These are phyloP conservation scores for Cardiosporidium cionae DNA, from an alignment of 169 alveolate genomes.

Conservation along the genomic window DNA sequence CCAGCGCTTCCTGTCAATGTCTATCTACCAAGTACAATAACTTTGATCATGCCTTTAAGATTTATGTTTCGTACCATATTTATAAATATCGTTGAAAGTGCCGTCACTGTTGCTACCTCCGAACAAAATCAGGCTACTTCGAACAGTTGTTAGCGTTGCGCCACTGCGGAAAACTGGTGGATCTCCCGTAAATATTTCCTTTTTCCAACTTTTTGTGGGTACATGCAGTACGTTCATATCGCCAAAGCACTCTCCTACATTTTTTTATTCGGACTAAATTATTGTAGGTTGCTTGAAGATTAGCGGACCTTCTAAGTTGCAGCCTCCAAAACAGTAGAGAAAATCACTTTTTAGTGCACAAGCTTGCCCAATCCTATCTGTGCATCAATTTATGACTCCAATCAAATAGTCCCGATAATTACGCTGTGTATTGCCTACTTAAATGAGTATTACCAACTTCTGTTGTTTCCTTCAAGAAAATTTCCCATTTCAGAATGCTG, in stretches of 20 bases:
- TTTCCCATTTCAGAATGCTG: too few species aligned
- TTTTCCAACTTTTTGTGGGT: constrained; percentile 24
- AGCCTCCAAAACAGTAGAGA: constrained; percentile 26
- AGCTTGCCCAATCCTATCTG: constrained; percentile 26
- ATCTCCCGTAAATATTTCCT: constrained; percentile 15
- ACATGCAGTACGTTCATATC: constrained; percentile 24
- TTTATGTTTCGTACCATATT: constrained; percentile 18
- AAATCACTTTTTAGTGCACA: constrained; percentile 10
- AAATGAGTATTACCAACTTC: too few species aligned
- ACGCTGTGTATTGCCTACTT: too few species aligned
- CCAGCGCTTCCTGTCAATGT: neutral
- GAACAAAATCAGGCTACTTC: constrained; percentile 17
- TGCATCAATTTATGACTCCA: too few species aligned
- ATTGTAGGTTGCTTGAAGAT: neutral
- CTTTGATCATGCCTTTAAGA: neutral
- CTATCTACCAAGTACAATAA: neutral
- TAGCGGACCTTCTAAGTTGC: constrained; percentile 16
- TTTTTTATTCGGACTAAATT: neutral
- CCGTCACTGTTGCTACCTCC: constrained; percentile 35
- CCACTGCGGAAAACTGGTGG: constrained; percentile 32
- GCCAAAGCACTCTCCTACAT: constrained; percentile 16
- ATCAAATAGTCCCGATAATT: too few species aligned
- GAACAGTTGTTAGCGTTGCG: constrained; percentile 12
- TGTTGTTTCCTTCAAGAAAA: too few species aligned
- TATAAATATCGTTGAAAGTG: constrained; percentile 30